Evolutionary conservation across 1,284 basidiomycete genomes (phyloP).

Genomic region (Sporisorium scitamineum): DNA sequence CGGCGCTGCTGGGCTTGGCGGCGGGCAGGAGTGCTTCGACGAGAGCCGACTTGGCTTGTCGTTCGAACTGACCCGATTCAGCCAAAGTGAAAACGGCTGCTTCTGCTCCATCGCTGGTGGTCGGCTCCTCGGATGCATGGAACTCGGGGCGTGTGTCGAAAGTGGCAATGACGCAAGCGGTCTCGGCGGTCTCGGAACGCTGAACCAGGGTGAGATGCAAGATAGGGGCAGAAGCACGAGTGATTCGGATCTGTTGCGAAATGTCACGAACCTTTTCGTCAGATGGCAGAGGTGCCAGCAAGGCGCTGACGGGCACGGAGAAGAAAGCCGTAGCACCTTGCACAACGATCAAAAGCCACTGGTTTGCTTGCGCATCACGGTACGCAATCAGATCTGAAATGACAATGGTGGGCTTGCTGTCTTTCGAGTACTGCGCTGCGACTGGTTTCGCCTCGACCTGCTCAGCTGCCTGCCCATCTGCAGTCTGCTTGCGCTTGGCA

Average conservation of each 20-base stretch:
- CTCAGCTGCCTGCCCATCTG: slow-evolving; percentile 9
- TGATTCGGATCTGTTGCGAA: slow-evolving; percentile 28
- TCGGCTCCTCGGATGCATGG: slow-evolving; percentile 11
- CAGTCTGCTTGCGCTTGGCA: slow-evolving; percentile 35
- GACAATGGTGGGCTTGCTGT: slow-evolving; percentile 43
- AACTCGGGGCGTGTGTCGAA: slow-evolving; percentile 49
- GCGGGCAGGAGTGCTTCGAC: slow-evolving; percentile 32
- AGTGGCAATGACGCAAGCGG: slow-evolving; percentile 23
- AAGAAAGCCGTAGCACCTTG: slow-evolving; percentile 62
- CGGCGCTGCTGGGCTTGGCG: slow-evolving; percentile 12
- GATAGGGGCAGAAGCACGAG: slow-evolving; percentile 45
- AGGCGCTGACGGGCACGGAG: slow-evolving; percentile 35
- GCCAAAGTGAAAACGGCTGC: slow-evolving; percentile 23
- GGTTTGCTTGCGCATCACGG: slow-evolving; percentile 23
- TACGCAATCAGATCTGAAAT: slow-evolving; percentile 51
- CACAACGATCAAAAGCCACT: slow-evolving; percentile 49
- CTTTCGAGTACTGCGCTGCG: slow-evolving; percentile 37
- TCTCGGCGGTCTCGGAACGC: not conserved
- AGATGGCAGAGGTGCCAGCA: slow-evolving; percentile 19
- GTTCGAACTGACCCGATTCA: slow-evolving; percentile 20
- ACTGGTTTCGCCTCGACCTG: slow-evolving; percentile 15
- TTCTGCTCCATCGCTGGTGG: slow-evolving; percentile 13
- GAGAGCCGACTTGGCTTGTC: slow-evolving; percentile 14
- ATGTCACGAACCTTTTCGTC: slow-evolving; percentile 35
- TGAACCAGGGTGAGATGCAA: slow-evolving; percentile 30